A percentile compares a stretch with the other conserved stretches of the same genome.
phyloP scores from a whole-genome alignment of 2,329 filamentous ascomycete genomes.

The Aspergillus brunneoviolaceus region DNA sequence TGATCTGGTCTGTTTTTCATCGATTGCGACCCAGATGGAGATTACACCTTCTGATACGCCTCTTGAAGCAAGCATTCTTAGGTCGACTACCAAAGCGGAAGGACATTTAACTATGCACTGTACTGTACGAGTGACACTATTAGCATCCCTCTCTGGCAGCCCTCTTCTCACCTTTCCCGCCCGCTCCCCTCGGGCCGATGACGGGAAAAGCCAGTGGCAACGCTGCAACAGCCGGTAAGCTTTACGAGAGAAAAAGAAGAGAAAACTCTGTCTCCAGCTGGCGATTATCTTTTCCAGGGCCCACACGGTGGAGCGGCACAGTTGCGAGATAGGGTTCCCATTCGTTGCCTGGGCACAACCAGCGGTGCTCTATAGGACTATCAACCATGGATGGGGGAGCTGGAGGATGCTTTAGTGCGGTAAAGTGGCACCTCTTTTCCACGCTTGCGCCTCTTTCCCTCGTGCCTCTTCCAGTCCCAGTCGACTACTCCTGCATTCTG shows the following conservation, averaged over 20 bases:
- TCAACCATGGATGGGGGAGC: neutral
- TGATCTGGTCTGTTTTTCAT: neutral
- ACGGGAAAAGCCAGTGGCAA: neutral
- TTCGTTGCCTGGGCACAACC: constrained; percentile 5
- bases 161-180: neutral
- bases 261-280: constrained; percentile 10
- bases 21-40: no score
- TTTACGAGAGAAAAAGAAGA: constrained; percentile 18
- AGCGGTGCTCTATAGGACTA: neutral
- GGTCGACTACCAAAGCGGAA: no score
- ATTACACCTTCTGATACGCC: no score
- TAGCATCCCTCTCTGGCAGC: no score
- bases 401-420: neutral
- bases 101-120: no score
- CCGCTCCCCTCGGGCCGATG: neutral
- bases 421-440: neutral
- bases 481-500: neutral
- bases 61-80: no score
- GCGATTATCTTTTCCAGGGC: constrained; percentile 5
- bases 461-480: neutral
- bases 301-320: constrained; percentile 11
- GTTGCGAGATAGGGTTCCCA: neutral
- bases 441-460: neutral
- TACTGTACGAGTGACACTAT: neutral
- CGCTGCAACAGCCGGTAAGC: neutral